Evolutionary conservation across 176 grass and related monocot genomes (phyloP).

Genomic region (Phoenix roebelenii): DNA sequence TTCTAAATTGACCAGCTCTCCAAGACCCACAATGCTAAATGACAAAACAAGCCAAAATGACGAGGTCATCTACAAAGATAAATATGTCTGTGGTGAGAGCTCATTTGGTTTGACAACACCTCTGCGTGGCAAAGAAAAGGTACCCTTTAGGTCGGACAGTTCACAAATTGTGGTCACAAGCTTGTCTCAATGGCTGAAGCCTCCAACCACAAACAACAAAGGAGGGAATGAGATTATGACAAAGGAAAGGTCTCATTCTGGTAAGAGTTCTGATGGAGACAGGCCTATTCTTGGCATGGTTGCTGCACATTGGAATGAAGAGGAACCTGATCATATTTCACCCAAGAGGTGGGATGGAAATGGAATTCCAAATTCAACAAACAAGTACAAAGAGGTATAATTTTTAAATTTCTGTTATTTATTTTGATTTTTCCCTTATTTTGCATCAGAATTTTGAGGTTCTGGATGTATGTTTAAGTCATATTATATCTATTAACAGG

Average conservation of each 20-base stretch:
- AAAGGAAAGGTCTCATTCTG: conserved; percentile 38
- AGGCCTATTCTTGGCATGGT: conserved; percentile 94
- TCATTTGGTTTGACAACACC: conserved; percentile 15
- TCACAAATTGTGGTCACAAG: conserved; percentile 42
- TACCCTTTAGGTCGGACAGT: conserved; percentile 17
- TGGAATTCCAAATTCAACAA: conserved; percentile 97
- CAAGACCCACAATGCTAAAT: conserved; percentile 23
- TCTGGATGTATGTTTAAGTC: conserved; percentile 11
- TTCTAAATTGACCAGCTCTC: conserved; percentile 35
- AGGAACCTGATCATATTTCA: conserved; percentile 29
- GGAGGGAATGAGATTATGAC: conserved; percentile 25
- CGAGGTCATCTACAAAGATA: conserved; percentile 14
- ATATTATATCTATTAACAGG: conserved; percentile 30
- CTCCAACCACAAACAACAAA: conserved; percentile 39
- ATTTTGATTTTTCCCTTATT: conserved; percentile 16
- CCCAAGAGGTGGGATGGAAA: conserved; percentile 75
- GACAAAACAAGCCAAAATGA: conserved; percentile 23
- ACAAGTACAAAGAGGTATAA: conserved; percentile 95
- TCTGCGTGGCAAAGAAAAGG: conserved; percentile 26
- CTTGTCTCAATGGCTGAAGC: conserved; percentile 71
- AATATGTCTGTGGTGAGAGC: conserved; percentile 6
- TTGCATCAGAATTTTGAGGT: too few species aligned
- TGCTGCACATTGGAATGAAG: conserved; percentile 70
- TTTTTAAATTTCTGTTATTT: neutral
- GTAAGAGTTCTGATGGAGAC: conserved; percentile 45